Base-by-base conservation (phyloP, 2,329 filamentous ascomycete species). In the Macroventuria anomochaeta region DNA sequence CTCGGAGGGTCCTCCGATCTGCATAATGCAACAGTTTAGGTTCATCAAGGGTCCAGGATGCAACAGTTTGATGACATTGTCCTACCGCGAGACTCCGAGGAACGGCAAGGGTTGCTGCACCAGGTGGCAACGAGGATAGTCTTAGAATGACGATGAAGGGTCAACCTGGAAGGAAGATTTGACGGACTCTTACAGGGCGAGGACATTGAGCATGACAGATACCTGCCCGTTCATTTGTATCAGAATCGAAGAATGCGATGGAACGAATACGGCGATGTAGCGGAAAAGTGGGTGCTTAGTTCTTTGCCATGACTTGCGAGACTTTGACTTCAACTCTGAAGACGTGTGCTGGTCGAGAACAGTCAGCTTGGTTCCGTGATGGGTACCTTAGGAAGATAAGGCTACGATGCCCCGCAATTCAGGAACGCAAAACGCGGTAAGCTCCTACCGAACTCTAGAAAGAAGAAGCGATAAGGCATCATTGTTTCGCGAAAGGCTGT, bases 361-460 rank as follows among this genome's bases (percentile, higher is more conserved):
- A 32, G 18, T 31, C 43, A 31, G 34, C 33, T 5, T 37, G 23
- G 17, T n/a, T 37, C 33, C n/a, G 34, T 12, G 18, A 31, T 31
- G 44, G 44, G 28, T 33, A 20, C 25, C 28, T 11, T 31, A 26
- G 25, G 36, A 3, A 5, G 17, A 29, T 12, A 10, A 37, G 32
- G 20, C 40, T 46, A 21, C 21, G 12, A 29, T 37, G 37, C 43
- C 38, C 43, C 43, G 39, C 51, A 38, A 25, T 42, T 7, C n/a
- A 47, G 33, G 43, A 43, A 39, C 43, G 37, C 50, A 44, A 38
- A 40, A 12, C 34, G 33, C 29, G 33, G 39, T 20, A 42, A 50
- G 32, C 39, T 38, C 10, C 18, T 17, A 12, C 32, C 33, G 25
- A 33, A 38, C 10, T 15, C 4, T 33, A 31, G 23, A 12, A 54